Evolutionary conservation across 371 early-diverging fungal species (phyloP), one percentile per base, ranked within the genome.

Genomic region (Rhizopus arrhizus): DNA sequence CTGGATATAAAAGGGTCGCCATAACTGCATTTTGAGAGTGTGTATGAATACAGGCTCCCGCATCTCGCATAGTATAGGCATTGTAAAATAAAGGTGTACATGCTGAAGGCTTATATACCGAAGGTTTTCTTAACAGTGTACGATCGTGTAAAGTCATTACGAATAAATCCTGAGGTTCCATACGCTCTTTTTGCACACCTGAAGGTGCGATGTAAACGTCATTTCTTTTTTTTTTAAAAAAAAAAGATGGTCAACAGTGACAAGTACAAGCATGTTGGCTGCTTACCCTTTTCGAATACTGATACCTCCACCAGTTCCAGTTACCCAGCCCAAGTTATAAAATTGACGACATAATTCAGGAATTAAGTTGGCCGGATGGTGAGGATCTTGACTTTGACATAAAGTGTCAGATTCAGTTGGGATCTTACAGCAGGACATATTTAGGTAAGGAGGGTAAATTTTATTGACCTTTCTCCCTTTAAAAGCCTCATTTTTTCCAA

Each of bases 21-120:
- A 97, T 89, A 35, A 97, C 95, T 1, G 98, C 98, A 65, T 93
- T 82, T 71, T 94, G 95, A 12, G 95, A 95, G 75, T 98, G 97
- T 4, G 97, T 95, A 68, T 97, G 97, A 68, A 98, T 94, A 81
- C 96, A 96, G 5, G 96, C 95, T 36, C 91, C 91, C n/a, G 95
- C 94, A 40, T 84, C 78, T n/a, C 94, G 85, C 86, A 92, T 80
- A 6, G 84, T 84, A 77, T 93, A 96, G 5, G 95, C 91, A 70
- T 94, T 95, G 69, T 88, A 95, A 70, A 98, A 98, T 35, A 97
- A 82, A 8, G 98, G 98, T 7, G 96, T 95, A 73, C 98, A 98
- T 36, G 95, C 95, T 5, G 91, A 90, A 32, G 90, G 91, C 66
- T 88, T 90, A 31, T 86, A 72, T 1, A 77, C 76, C 9, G 74